Evolutionary conservation across 768 basidiomycete species (phyloP).

Genomic region (Tephrocybe sp.): DNA sequence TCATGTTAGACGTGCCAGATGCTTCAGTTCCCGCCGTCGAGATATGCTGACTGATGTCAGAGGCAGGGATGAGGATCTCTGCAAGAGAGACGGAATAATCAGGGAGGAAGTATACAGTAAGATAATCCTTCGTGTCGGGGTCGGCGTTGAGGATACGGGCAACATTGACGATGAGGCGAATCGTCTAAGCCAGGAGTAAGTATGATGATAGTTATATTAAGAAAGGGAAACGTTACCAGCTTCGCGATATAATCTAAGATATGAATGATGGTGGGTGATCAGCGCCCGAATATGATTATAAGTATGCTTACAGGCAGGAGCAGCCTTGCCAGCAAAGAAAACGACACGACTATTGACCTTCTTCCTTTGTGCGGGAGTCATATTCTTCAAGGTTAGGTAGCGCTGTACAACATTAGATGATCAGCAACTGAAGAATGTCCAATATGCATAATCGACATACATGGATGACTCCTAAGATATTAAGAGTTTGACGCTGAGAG

Average conservation of each 20-base stretch:
- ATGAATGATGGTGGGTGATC: constrained; percentile 7
- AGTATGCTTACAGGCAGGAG: constrained; percentile 72
- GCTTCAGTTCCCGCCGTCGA: constrained; percentile 96
- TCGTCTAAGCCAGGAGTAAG: constrained; percentile 49
- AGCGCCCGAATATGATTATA: neutral
- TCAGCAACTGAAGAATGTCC: neutral
- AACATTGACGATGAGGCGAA: constrained; percentile 92
- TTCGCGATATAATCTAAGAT: constrained; percentile 85
- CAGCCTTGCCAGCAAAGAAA: constrained; percentile 98
- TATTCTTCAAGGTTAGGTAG: constrained; percentile 76
- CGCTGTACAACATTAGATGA: constrained; percentile 48
- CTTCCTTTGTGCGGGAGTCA: constrained; percentile 77
- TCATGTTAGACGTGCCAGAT: constrained; percentile 81
- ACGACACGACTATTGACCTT: constrained; percentile 83
- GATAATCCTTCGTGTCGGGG: constrained; percentile 82
- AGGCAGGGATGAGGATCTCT: constrained; percentile 85
- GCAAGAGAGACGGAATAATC: constrained; percentile 90
- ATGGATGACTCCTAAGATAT: constrained; percentile 88
- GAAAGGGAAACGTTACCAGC: constrained; percentile 41
- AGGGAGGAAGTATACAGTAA: constrained; percentile 92
- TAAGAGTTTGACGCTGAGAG: constrained; percentile 83
- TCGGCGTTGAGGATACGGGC: constrained; percentile 79
- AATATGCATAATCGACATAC: constrained; percentile 36
- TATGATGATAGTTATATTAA: neutral
- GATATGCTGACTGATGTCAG: constrained; percentile 95